Base-by-base conservation (phyloP, 768 basidiomycete genomes). In the Boletus rufocinnamomeus region DNA sequence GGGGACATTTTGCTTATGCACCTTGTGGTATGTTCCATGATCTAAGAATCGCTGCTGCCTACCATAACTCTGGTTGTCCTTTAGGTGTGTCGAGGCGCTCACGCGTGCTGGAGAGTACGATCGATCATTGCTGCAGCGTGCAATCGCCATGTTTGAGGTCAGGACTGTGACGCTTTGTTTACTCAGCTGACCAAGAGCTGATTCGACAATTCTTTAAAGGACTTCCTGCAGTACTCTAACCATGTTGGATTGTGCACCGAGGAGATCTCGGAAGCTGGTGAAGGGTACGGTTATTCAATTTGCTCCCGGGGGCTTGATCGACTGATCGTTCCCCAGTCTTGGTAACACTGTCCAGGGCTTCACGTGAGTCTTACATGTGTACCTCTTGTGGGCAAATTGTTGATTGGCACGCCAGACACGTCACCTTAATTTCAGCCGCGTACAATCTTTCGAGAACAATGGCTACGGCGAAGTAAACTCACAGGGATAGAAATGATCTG, bases 1-100 rank as follows among this genome's bases (percentile, higher is more conserved):
- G 74, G 95, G 95, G 2, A 95, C 91, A 0, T 97, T 98, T 75
- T 93, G 92, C 59, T 77, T 98, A 48, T 95, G 93, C 67, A 92
- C 90, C 0, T 72, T 93, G 8, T 93, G 89, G 91, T 89, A 52
- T 7, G 77, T 71, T 48, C 21, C 27, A 11, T 9, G 6, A 30
- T 52, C 19, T 17, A 2, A 16, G 17, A 51, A 17, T 52, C 17
- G 23, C 30, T 30, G 23, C 8, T 7, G 17, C 19, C 23, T 3
- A 11, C 27, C 47, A 19, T 34, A 9, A 28, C 25, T 6, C 11
- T 35, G 4, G 4, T 34, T 30, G 28, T 41, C 17, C 47, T 40
- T 38, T 60, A 91, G 90, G 89, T 89, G 88, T 61, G 78, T 96
- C 44, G 95, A 98, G 66, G 94, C 94, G 0, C 75, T 98, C 60